Conservation (phyloP, 2,329 filamentous ascomycete species). For the Colletotrichum phormii region DNA sequence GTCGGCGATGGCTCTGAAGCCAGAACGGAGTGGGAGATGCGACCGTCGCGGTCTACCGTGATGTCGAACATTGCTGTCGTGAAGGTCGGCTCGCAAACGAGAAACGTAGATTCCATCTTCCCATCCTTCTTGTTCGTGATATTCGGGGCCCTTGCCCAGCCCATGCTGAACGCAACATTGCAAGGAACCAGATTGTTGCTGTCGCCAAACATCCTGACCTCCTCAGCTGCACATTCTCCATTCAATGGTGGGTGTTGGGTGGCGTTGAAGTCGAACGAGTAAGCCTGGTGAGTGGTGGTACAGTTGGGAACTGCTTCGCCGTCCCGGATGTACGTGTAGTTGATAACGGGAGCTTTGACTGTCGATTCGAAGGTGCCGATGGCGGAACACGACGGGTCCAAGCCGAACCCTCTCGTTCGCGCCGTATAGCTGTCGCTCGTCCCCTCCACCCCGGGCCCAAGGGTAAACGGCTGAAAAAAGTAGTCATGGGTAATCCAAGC, state of each 20-base stretch:
- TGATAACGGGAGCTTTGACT: not conserved
- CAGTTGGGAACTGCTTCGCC: constrained; percentile 1
- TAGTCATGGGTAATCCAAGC: constrained; percentile 59
- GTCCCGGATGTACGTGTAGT: not conserved
- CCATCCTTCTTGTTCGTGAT: not conserved
- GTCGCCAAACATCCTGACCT: not conserved
- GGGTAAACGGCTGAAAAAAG: constrained; percentile 59
- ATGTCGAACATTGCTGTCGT: constrained; percentile 49
- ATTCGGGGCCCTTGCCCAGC: constrained; percentile 41
- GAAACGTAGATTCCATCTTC: constrained; percentile 38
- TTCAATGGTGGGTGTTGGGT: not conserved
- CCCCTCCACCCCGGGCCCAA: not conserved
- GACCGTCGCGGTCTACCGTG: constrained; percentile 41
- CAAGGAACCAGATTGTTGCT: constrained; percentile 28
- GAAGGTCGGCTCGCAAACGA: constrained; percentile 42
- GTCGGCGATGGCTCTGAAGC: constrained; percentile 29
- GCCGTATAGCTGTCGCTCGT: constrained; percentile 31
- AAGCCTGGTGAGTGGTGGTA: no score
- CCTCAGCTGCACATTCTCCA: not conserved
- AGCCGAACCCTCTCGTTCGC: constrained; percentile 44
- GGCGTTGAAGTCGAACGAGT: no score
- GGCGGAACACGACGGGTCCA: constrained; percentile 7
- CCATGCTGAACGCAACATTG: constrained; percentile 34
- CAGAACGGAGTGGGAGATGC: constrained; percentile 39
- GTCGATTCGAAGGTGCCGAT: not conserved